phyloP scores from a whole-genome alignment of 2,329 filamentous ascomycete species.

The Pestalotiopsis fici region DNA sequence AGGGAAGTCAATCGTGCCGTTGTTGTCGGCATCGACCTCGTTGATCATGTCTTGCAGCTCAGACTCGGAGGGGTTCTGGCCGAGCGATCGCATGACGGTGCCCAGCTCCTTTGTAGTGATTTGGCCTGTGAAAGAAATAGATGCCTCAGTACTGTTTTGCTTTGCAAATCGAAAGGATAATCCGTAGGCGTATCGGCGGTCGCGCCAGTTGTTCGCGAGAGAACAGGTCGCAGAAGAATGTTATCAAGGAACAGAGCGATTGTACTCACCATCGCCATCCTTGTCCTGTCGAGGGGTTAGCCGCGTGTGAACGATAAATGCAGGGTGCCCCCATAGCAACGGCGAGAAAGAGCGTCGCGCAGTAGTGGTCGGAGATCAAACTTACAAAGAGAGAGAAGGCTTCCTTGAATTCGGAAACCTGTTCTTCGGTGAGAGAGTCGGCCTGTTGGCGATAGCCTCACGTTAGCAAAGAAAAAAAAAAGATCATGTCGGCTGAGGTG shows the following conservation, averaged over 20 bases:
- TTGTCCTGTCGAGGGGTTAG: conserved; percentile 64
- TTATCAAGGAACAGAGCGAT: neutral
- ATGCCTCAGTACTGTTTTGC: neutral
- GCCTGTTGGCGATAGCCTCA: conserved; percentile 57
- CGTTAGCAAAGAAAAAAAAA: conserved; percentile 8
- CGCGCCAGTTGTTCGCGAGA: neutral
- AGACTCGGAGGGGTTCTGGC: conserved; percentile 87
- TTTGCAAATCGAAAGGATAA: neutral
- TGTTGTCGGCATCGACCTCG: conserved; percentile 90
- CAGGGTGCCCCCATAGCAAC: neutral
- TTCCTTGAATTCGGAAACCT: conserved; percentile 99
- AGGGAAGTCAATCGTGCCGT: conserved; percentile 88
- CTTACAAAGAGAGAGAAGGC: conserved; percentile 99
- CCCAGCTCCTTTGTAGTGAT: conserved; percentile 91
- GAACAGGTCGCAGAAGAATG: neutral
- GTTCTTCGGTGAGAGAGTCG: conserved; percentile 98
- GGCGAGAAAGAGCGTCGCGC: neutral
- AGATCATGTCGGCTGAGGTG: conserved; percentile 13
- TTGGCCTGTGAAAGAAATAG: conserved; percentile 62
- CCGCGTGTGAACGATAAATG: conserved; percentile 21
- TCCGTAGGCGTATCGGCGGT: neutral
- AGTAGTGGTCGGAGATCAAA: conserved; percentile 16
- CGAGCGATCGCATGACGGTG: conserved; percentile 87
- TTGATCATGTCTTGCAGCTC: conserved; percentile 95
- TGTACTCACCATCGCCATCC: conserved; percentile 81